Evolutionary conservation across 2,329 filamentous ascomycete species (phyloP).

Genomic region (Pseudocercospora crystallina): DNA sequence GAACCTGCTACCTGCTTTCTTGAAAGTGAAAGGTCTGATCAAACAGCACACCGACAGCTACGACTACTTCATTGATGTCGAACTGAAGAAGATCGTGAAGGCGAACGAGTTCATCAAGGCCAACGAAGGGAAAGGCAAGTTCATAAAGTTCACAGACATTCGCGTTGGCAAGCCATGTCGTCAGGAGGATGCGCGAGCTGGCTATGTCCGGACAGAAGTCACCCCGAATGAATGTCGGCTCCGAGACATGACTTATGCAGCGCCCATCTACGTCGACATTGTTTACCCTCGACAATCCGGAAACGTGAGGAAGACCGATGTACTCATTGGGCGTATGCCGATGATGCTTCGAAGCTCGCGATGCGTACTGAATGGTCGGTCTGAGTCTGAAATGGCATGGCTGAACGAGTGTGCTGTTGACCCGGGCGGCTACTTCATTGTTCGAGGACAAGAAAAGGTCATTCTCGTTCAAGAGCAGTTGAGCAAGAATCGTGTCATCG

Average conservation of each 20-base stretch:
- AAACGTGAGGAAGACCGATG: slow-evolving; percentile 68
- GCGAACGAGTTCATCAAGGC: slow-evolving; percentile 86
- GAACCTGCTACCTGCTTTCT: slow-evolving; percentile 93
- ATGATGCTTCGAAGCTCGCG: slow-evolving; percentile 97
- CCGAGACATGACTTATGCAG: slow-evolving; percentile 96
- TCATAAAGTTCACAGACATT: slow-evolving; percentile 70
- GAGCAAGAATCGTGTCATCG: slow-evolving; percentile 98
- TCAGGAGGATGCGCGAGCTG: slow-evolving; percentile 69
- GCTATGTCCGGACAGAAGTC: slow-evolving; percentile 64
- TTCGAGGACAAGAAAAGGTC: slow-evolving; percentile 96
- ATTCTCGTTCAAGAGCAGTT: slow-evolving; percentile 97
- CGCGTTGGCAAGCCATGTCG: slow-evolving; percentile 80
- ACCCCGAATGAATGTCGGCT: slow-evolving; percentile 96
- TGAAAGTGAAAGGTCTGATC: slow-evolving; percentile 94
- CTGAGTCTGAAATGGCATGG: slow-evolving; percentile 81
- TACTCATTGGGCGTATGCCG: slow-evolving; percentile 85
- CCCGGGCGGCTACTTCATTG: slow-evolving; percentile 96
- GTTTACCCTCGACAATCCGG: slow-evolving; percentile 82
- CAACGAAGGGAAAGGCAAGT: slow-evolving; percentile 91
- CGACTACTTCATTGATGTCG: slow-evolving; percentile 96
- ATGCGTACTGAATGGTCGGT: slow-evolving; percentile 80
- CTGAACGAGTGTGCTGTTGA: slow-evolving; percentile 96
- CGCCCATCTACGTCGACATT: slow-evolving; percentile 89
- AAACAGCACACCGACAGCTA: slow-evolving; percentile 99
- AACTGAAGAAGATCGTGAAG: slow-evolving; percentile 94